Conservation (phyloP, 2,329 filamentous ascomycete species). For the Colletotrichum echinochloae region DNA sequence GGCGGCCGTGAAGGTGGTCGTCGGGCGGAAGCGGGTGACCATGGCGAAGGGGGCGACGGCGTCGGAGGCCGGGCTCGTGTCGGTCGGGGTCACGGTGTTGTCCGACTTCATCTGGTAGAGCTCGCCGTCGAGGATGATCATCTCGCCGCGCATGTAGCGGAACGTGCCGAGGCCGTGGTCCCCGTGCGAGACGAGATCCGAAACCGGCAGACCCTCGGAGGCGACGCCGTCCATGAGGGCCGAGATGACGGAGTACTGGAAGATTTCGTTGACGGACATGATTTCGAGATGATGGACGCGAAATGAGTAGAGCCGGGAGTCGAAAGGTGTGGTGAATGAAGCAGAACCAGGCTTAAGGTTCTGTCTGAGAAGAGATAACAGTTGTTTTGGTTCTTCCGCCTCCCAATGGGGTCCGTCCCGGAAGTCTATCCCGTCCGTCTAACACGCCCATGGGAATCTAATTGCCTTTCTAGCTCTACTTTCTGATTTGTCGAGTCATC, state of each 20-base stretch:
- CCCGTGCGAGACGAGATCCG: slow-evolving; percentile 47
- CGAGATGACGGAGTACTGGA: slow-evolving; percentile 51
- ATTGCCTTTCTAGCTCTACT: background rate
- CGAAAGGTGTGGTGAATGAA: background rate
- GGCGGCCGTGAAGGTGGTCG: slow-evolving; percentile 34
- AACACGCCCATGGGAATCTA: background rate
- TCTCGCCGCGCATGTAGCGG: slow-evolving; percentile 50
- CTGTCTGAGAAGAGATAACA: background rate
- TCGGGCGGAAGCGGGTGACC: slow-evolving; percentile 49
- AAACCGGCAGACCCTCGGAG: slow-evolving; percentile 47
- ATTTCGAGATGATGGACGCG: background rate
- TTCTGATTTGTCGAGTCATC: slow-evolving; percentile 26
- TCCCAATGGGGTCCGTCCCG: background rate
- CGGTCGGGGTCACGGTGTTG: slow-evolving; percentile 45
- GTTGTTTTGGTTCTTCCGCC: too few species aligned
- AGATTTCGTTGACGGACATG: slow-evolving; percentile 51
- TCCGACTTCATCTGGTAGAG: slow-evolving; percentile 53
- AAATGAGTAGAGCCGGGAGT: background rate
- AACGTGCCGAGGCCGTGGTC: slow-evolving; percentile 53
- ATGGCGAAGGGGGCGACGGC: slow-evolving; percentile 51
- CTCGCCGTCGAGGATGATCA: slow-evolving; percentile 50
- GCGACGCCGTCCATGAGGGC: slow-evolving; percentile 52
- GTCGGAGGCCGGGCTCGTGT: slow-evolving; percentile 37
- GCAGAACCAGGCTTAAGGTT: background rate
- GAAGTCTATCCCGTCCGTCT: background rate